These are phyloP conservation scores for Pestalotiopsis sp. DNA, from an alignment of 2,329 filamentous ascomycete species.

Conservation along the genomic window DNA sequence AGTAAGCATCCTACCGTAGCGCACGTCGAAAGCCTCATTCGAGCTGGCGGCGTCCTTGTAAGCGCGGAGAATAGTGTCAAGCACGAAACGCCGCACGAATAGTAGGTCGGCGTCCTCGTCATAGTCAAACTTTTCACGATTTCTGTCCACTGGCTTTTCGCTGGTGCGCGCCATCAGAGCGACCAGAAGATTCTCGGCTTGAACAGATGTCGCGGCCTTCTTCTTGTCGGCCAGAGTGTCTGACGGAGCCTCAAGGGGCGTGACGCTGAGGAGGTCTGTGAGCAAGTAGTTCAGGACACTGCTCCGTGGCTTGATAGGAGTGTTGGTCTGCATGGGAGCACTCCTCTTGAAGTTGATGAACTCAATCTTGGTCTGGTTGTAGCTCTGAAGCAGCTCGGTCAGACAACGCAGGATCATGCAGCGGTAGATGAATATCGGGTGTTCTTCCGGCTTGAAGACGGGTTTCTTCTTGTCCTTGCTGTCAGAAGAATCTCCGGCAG, in stretches of 20 bases:
- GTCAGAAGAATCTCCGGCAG: slow-evolving; percentile 24
- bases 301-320: slow-evolving; percentile 91
- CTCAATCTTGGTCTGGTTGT: slow-evolving; percentile 94
- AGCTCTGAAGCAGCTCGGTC: slow-evolving; percentile 86
- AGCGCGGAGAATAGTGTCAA: slow-evolving; percentile 89
- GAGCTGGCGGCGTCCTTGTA: slow-evolving; percentile 87
- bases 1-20: slow-evolving; percentile 85
- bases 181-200: slow-evolving; percentile 84
- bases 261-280: slow-evolving; percentile 69
- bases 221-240: slow-evolving; percentile 83
- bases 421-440: slow-evolving; percentile 94
- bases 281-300: slow-evolving; percentile 93
- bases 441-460: slow-evolving; percentile 86
- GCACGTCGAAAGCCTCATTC: slow-evolving; percentile 78
- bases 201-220: slow-evolving; percentile 79
- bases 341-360: slow-evolving; percentile 99
- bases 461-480: slow-evolving; percentile 71
- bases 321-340: slow-evolving; percentile 78
- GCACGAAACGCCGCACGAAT: slow-evolving; percentile 91
- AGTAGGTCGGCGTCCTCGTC: slow-evolving; percentile 83
- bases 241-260: slow-evolving; percentile 67
- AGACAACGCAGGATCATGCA: slow-evolving; percentile 94
- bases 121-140: slow-evolving; percentile 61
- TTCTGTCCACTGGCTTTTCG: slow-evolving; percentile 68
- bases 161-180: slow-evolving; percentile 86